These are phyloP conservation scores for Balansia obtecta DNA, from an alignment of 2,329 filamentous ascomycete genomes.

Conservation along the genomic window DNA sequence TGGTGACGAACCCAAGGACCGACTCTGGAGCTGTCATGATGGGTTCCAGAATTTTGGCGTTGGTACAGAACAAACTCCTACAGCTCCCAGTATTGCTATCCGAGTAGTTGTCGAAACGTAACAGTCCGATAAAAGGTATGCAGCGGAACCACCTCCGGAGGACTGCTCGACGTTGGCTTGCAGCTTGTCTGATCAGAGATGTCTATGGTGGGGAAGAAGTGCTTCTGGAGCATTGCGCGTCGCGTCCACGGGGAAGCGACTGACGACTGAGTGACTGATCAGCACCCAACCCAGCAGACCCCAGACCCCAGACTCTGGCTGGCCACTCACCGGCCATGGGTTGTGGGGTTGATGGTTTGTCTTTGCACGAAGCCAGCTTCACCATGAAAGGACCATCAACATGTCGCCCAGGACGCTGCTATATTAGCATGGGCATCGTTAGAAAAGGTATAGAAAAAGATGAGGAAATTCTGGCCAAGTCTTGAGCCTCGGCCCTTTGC, in stretches of 20 bases:
- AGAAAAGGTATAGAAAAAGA: no score
- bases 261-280: no score
- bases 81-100: background rate
- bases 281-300: no score
- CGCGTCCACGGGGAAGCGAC: background rate
- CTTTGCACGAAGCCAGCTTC: no score
- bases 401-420: no score
- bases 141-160: background rate
- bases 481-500: no score
- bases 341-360: background rate
- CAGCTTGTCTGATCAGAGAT: background rate
- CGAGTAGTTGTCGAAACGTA: background rate
- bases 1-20: constrained; percentile 31
- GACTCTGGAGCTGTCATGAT: constrained; percentile 24
- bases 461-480: no score
- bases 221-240: background rate
- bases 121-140: background rate
- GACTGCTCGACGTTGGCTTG: background rate
- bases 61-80: background rate
- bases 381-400: no score
- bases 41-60: background rate
- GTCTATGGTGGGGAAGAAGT: background rate
- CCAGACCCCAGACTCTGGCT: background rate
- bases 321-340: background rate
- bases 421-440: no score